Conservation (phyloP, 192 early-diverging fungal species). For the Martensiomyces pterosporus region DNA sequence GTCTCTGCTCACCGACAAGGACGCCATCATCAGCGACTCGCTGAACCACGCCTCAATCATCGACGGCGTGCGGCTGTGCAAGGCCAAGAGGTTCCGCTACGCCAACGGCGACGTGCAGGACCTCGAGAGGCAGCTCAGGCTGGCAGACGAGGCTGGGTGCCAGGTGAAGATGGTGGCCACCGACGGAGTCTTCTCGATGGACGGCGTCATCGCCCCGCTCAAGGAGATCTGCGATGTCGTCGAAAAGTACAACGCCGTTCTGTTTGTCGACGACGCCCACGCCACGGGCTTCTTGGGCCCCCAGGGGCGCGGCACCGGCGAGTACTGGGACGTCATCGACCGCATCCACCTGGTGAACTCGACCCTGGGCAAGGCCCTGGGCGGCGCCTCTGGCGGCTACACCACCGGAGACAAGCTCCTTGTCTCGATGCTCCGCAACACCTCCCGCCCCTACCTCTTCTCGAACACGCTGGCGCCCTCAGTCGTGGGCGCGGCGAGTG, state of each 20-base stretch:
- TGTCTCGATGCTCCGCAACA: conserved; percentile 49
- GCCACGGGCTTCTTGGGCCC: conserved; percentile 66
- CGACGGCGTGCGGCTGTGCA: conserved; percentile 66
- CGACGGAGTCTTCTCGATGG: conserved; percentile 68
- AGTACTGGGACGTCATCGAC: conserved; percentile 58
- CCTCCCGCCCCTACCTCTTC: conserved; percentile 55
- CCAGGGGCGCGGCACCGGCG: conserved; percentile 62
- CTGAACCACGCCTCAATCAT: conserved; percentile 65
- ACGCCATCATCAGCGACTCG: conserved; percentile 56
- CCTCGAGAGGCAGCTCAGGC: conserved; percentile 56
- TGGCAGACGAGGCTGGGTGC: conserved; percentile 47
- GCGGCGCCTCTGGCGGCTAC: conserved; percentile 55
- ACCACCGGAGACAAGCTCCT: conserved; percentile 45
- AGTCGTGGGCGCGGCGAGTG: conserved; percentile 52
- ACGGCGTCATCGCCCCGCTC: conserved; percentile 64
- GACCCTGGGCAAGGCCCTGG: conserved; percentile 56
- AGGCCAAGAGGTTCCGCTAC: conserved; percentile 62
- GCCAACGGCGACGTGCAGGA: conserved; percentile 68
- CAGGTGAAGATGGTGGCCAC: conserved; percentile 64
- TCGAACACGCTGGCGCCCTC: conserved; percentile 56
- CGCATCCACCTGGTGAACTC: conserved; percentile 59
- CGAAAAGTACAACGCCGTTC: conserved; percentile 63
- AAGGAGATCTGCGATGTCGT: conserved; percentile 63
- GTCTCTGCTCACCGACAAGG: conserved; percentile 54
- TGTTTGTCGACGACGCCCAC: conserved; percentile 72